Base-by-base conservation (phyloP, 1,284 basidiomycete genomes). In the Cutaneotrichosporon dermatis region DNA sequence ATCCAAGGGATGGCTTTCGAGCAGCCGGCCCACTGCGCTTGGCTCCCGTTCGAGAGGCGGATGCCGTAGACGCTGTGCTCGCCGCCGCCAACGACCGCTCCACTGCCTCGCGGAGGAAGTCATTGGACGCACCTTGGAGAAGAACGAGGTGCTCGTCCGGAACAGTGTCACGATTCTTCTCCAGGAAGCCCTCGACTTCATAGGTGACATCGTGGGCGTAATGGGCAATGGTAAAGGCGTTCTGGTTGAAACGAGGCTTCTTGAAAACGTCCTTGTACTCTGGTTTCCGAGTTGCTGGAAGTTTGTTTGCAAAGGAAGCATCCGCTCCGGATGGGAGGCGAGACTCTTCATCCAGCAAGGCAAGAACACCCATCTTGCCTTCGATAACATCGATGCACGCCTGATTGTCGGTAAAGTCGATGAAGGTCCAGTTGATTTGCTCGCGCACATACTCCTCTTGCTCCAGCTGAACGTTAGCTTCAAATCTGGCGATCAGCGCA, bases 381-480 rank as follows among this genome's bases (percentile, higher is more conserved):
- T 99, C 96, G 69, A 99, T 98, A 69, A 98, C 88, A 75, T 99
- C 92, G 76, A 99, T 99, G 75, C 93, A 97, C 41, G 93, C 92
- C 74, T 99, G 96, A 73, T 99, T 99, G 79, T 99, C 96, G 10
- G 90, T 92, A 78, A 98, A 99, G 73, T 98, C 93, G 78, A 99
- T 99, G 79, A 99, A 99, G 1, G 91, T 97, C 96, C 96, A 99
- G 74, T 95, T 92, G 76, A 99, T 99, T 79, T 97, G 84, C 75
- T 99, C 96, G 61, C 93, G 90, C 59, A 99, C 85, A 73, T 99
- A 99, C 80, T 99, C 96, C 76, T 99, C 96, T 81, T 99, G 96
- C 76, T 99, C 96, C 37, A 98, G 86, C 83, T 83, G 25, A 16
- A 1, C 15, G 37, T 39, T 11, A 62, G 58, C 49, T 2, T 13